phyloP scores from a whole-genome alignment of 768 basidiomycete species.

The Pulveroboletus sp. region DNA sequence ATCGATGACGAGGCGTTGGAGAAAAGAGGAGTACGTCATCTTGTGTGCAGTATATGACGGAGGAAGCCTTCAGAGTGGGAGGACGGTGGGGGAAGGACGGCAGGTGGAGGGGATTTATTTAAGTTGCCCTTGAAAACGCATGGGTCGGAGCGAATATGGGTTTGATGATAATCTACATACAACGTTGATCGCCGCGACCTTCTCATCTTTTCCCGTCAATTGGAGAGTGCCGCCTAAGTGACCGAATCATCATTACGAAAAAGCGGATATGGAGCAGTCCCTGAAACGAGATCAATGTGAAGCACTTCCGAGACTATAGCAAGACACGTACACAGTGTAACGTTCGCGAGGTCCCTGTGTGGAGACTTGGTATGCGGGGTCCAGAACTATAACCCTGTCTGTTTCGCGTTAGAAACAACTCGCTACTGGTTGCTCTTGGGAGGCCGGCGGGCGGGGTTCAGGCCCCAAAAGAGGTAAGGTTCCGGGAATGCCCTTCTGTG shows the following conservation, averaged over 20 bases:
- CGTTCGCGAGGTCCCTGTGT: slow-evolving; percentile 1
- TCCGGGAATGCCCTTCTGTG: not conserved
- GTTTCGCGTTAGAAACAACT: slow-evolving; percentile 7
- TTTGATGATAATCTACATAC: slow-evolving; percentile 35
- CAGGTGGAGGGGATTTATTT: slow-evolving; percentile 24
- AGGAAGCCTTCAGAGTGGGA: slow-evolving; percentile 5
- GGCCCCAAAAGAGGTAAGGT: slow-evolving; percentile 8
- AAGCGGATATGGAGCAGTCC: slow-evolving; percentile 21
- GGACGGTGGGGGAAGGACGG: slow-evolving; percentile 2
- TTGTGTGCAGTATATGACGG: not conserved
- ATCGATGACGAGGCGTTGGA: slow-evolving; percentile 14
- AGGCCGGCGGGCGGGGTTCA: not conserved
- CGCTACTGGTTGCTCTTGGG: not conserved
- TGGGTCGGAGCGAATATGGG: slow-evolving; percentile 31
- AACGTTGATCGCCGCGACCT: slow-evolving; percentile 36
- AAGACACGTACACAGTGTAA: slow-evolving; percentile 12
- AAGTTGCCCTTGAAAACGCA: slow-evolving; percentile 22
- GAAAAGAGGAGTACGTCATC: slow-evolving; percentile 5
- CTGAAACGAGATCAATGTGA: slow-evolving; percentile 26
- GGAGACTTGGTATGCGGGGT: slow-evolving; percentile 9
- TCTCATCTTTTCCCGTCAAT: slow-evolving; percentile 29
- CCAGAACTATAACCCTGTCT: not conserved
- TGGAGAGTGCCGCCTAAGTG: slow-evolving; percentile 27
- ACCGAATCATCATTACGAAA: slow-evolving; percentile 36
- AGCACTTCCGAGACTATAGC: slow-evolving; percentile 5